phyloP scores from a whole-genome alignment of 257 asterid genomes.

The Solanum gandarillasii region DNA sequence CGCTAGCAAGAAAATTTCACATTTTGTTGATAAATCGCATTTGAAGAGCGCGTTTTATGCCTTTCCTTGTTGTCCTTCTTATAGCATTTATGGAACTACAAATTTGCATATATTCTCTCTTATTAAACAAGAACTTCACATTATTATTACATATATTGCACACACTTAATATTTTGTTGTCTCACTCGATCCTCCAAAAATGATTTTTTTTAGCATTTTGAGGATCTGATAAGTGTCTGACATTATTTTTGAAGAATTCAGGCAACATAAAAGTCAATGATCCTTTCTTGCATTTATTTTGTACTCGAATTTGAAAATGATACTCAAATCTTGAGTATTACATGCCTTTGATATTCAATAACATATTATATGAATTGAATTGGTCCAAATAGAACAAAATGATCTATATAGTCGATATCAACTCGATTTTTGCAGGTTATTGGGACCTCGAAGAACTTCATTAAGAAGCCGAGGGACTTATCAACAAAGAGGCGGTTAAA shows the following conservation, averaged over 20 bases:
- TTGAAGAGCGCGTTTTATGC: not conserved
- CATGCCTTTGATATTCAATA: not conserved
- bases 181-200: not conserved
- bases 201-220: not conserved
- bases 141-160: not conserved
- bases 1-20: no score
- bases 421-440: slow-evolving; percentile 18
- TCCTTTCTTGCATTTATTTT: not conserved
- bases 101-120: no score
- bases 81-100: not conserved
- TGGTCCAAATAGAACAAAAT: not conserved
- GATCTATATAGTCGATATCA: not conserved
- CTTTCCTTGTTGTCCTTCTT: not conserved
- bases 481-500: not conserved
- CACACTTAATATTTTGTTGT: not conserved
- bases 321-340: not conserved
- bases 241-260: not conserved
- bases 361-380: not conserved
- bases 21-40: no score
- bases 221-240: no score
- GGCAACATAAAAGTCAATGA: no score
- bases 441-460: slow-evolving; percentile 31
- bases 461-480: slow-evolving; percentile 4
- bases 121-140: not conserved
- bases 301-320: not conserved